These are phyloP conservation scores for Irpex rosettiformis DNA, from an alignment of 1,284 basidiomycete genomes.

Conservation along the genomic window DNA sequence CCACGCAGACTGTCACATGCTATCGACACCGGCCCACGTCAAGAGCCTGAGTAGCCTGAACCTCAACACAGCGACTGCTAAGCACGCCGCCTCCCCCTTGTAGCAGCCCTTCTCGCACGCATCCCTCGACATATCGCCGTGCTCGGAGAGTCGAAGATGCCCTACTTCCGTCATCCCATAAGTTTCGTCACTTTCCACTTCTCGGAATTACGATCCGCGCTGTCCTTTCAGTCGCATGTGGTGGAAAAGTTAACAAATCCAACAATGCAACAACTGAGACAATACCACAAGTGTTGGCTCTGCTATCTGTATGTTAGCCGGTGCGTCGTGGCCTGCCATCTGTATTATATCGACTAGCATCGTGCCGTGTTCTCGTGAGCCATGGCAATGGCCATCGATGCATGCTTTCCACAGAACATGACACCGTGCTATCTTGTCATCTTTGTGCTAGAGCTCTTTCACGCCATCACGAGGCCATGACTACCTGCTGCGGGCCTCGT, in stretches of 20 bases:
- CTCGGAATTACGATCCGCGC: not conserved
- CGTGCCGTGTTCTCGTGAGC: not conserved
- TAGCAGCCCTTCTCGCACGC: not conserved
- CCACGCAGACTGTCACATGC: not conserved
- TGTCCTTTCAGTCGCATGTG: not conserved
- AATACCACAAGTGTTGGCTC: too few relatives aligned
- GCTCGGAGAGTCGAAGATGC: not conserved
- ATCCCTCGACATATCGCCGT: not conserved
- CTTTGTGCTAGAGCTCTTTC: too few relatives aligned
- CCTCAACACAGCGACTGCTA: not conserved
- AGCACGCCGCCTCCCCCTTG: not conserved
- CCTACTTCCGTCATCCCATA: not conserved
- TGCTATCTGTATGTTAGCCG: not conserved
- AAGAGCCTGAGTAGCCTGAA: not conserved
- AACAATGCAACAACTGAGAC: not conserved
- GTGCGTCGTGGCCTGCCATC: not conserved
- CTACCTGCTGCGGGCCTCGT: not conserved
- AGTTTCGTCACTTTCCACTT: not conserved
- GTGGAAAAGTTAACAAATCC: not conserved
- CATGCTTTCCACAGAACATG: too few relatives aligned
- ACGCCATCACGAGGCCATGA: not conserved
- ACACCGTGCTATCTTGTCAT: too few relatives aligned
- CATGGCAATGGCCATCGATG: not conserved
- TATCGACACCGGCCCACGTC: not conserved
- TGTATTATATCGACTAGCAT: not conserved